Conservation (phyloP, 345 rosid species). For the Eucalyptus viminalis region DNA sequence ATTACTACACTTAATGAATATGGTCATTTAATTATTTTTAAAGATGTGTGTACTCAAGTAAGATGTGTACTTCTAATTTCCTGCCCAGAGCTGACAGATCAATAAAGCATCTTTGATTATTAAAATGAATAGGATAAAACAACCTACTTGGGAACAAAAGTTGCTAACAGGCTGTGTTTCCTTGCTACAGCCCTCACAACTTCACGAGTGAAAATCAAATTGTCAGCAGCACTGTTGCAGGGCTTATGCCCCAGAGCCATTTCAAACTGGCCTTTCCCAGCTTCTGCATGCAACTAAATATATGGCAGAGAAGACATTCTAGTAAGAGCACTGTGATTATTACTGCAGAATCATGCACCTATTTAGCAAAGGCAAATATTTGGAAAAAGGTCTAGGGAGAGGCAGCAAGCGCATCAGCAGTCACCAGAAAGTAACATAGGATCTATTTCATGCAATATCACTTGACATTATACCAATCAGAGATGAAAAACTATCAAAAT, state of each 20-base stretch:
- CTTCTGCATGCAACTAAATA: constrained; percentile 68
- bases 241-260: constrained; percentile 52
- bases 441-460: not conserved
- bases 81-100: not conserved
- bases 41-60: not conserved
- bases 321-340: not conserved
- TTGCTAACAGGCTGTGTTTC: constrained; percentile 74
- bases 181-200: constrained; percentile 68
- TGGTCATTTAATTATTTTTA: not conserved
- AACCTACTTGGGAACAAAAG: constrained; percentile 88
- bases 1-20: not conserved
- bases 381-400: not conserved
- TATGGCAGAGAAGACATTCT: not conserved
- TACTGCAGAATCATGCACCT: not conserved
- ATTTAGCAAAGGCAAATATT: not conserved
- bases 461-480: not conserved
- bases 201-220: constrained; percentile 76
- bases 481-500: not conserved
- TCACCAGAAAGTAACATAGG: not conserved
- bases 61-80: not conserved
- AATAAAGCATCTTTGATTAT: not conserved
- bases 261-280: constrained; percentile 94
- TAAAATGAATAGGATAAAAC: not conserved
- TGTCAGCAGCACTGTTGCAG: constrained; percentile 59
- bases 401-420: not conserved